Evolutionary conservation across 345 rosid species (phyloP).

Genomic region (Luvunga scandens): DNA sequence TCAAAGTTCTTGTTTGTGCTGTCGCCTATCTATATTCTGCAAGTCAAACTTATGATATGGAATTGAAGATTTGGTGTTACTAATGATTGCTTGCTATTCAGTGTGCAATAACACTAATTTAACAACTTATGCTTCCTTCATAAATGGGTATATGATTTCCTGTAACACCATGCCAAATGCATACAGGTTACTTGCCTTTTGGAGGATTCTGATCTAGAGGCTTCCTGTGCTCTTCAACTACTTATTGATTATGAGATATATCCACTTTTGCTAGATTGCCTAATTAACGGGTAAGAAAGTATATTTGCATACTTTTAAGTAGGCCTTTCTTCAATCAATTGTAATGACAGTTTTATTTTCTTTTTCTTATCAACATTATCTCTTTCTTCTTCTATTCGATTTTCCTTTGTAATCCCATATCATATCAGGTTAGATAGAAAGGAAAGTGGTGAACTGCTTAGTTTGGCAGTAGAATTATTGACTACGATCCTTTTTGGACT

Average conservation of each 20-base stretch:
- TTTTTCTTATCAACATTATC: neutral
- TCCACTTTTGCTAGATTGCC: constrained; percentile 74
- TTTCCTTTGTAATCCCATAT: neutral
- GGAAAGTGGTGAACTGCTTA: neutral
- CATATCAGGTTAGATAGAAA: neutral
- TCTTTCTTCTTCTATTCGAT: neutral
- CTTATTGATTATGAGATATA: constrained; percentile 52
- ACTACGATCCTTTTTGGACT: neutral
- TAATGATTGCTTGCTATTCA: neutral
- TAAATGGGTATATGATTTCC: neutral
- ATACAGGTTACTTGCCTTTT: constrained; percentile 62
- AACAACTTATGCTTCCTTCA: neutral
- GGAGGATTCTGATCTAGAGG: constrained; percentile 43
- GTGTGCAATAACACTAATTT: neutral
- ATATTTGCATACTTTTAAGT: neutral
- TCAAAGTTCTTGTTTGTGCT: neutral
- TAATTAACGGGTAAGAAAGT: constrained; percentile 55
- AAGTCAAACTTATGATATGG: neutral
- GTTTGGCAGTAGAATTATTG: neutral
- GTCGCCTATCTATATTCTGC: neutral
- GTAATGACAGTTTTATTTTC: neutral
- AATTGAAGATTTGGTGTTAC: neutral
- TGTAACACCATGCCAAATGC: constrained; percentile 6
- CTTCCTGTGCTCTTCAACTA: constrained; percentile 47
- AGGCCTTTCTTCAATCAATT: neutral